Conservation (phyloP, 352 stramenopile genomes). For the Phytophthora fragariae region DNA sequence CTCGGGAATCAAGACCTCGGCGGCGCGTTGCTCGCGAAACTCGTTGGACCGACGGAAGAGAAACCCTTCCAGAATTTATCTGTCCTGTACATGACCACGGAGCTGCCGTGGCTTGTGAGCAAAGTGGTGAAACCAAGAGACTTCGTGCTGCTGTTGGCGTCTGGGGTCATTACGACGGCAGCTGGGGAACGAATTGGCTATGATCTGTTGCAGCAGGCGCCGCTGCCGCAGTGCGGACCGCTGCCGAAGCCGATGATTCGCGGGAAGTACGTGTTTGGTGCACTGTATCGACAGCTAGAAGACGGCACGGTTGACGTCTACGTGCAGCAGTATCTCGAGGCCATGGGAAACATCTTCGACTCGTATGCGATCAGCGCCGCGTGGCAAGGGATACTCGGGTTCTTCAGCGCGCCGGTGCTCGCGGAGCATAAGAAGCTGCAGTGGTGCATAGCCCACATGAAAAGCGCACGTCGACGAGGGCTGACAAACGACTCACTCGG, state of each 20-base stretch:
- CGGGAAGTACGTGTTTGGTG: conserved; percentile 43
- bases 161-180: conserved; percentile 43
- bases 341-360: conserved; percentile 37
- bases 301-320: conserved; percentile 46
- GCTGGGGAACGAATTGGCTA: conserved; percentile 57
- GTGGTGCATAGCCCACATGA: conserved; percentile 44
- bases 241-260: conserved; percentile 41
- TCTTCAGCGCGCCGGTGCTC: conserved; percentile 31
- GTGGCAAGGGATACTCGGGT: conserved; percentile 39
- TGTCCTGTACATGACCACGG: conserved; percentile 54
- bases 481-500: conserved; percentile 21
- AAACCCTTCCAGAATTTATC: conserved; percentile 57
- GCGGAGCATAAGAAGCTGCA: conserved; percentile 42
- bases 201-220: conserved; percentile 59
- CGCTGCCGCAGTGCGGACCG: conserved; percentile 36
- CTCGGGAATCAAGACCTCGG: conserved; percentile 38
- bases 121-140: conserved; percentile 54
- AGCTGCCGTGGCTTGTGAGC: conserved; percentile 47
- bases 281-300: conserved; percentile 40
- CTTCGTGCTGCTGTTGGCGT: conserved; percentile 54
- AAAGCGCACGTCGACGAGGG: conserved; percentile 24
- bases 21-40: conserved; percentile 60
- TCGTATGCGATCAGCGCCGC: conserved; percentile 33
- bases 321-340: conserved; percentile 44
- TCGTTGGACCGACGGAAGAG: conserved; percentile 47